phyloP scores from a whole-genome alignment of 164 flowering plant genomes.

The Kalanchoe fedtschenkoi region DNA sequence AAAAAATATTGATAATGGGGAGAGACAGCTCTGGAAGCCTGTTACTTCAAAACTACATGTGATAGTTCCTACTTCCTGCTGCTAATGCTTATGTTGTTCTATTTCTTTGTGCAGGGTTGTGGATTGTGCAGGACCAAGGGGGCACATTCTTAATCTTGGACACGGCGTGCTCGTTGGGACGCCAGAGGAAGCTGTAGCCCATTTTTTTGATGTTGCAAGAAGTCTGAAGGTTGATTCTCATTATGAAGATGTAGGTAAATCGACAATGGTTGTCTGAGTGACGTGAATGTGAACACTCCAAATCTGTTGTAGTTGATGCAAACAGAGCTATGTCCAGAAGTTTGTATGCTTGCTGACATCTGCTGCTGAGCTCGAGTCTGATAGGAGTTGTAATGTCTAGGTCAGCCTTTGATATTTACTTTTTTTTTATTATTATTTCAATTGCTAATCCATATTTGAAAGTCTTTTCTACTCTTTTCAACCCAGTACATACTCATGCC shows the following conservation, averaged over 20 bases:
- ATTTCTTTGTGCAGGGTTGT: conserved; percentile 60
- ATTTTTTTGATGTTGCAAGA: conserved; percentile 84
- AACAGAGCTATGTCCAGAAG: not conserved
- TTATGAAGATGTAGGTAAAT: conserved; percentile 15
- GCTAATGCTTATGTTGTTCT: not conserved
- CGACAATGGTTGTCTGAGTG: conserved; percentile 21
- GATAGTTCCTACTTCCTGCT: not conserved
- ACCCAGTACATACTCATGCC: not conserved
- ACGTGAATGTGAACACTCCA: not conserved
- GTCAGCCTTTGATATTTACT: not conserved
- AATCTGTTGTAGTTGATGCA: not conserved
- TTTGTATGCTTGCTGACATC: not conserved
- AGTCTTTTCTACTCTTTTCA: not conserved
- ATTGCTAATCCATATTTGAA: not conserved
- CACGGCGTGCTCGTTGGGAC: conserved; percentile 98
- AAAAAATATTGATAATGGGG: too few species aligned
- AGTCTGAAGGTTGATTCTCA: conserved; percentile 40
- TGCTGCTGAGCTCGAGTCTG: not conserved
- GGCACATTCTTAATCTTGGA: conserved; percentile 92
- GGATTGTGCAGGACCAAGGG: conserved; percentile 69
- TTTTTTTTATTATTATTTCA: too few species aligned
- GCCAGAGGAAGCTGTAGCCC: conserved; percentile 94
- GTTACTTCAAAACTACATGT: not conserved
- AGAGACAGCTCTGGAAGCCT: not conserved
- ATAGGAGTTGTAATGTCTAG: not conserved